Conservation (phyloP, 139 green algal species). For the Eudorina sp. region DNA sequence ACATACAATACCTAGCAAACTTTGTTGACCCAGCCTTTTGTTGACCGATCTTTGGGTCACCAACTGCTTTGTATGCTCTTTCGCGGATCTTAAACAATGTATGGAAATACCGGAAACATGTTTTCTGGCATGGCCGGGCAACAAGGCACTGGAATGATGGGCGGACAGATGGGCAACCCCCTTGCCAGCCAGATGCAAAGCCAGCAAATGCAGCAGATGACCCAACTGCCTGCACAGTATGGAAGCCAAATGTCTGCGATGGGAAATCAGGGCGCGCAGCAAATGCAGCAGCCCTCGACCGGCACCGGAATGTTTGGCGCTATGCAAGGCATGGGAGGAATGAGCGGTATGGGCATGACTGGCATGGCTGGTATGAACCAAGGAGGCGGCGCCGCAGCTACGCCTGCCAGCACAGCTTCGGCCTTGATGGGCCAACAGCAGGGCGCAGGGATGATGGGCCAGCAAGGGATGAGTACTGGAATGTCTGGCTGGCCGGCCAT, state of each 20-base stretch:
- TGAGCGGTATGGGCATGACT: not conserved
- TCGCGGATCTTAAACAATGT: no score
- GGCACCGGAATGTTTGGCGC: not conserved
- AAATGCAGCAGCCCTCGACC: not conserved
- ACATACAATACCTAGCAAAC: no score
- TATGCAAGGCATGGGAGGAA: not conserved
- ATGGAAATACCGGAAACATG: not conserved
- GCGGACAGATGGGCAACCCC: not conserved
- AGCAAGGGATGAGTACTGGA: constrained; percentile 25
- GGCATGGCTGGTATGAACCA: not conserved
- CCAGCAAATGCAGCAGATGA: not conserved
- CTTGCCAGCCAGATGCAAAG: not conserved
- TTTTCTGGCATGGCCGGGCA: constrained; percentile 7
- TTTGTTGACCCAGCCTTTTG: no score
- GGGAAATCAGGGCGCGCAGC: not conserved
- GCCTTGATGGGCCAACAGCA: constrained; percentile 28
- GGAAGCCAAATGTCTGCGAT: not conserved
- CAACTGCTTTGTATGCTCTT: no score
- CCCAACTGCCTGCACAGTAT: not conserved
- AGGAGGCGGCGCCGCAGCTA: not conserved
- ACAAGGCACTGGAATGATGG: not conserved
- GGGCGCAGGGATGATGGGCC: constrained; percentile 2
- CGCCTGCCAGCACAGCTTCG: not conserved
- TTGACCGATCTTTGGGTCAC: no score
- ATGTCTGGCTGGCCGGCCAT: constrained; percentile 21